Evolutionary conservation across 1,139 yeast species (phyloP), one percentile per base, ranked within the genome.

Genomic region (Kluyveromyces sp.): DNA sequence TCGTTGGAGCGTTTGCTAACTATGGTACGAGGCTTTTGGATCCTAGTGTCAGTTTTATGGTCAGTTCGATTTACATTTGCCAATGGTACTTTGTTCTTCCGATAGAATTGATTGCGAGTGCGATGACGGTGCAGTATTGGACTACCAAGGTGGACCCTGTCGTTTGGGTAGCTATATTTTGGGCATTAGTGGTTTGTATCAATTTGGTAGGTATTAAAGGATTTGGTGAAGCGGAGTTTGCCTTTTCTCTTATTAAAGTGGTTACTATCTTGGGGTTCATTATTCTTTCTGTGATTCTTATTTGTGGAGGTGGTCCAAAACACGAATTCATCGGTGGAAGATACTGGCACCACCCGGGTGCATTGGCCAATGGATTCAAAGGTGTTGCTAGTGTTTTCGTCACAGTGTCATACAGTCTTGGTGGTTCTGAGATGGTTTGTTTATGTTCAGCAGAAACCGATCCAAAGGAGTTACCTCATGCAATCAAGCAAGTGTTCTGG

Each of bases 311-410:
- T 45, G 85, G 81, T 45, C 70, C 71, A 42, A 74, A 77, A 26
- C 72, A 73, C 52, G 79, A 77, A 15, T 77, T 66, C 60, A 69
- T 78, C 50, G 83, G 83, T 41, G 79, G 72, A 43, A 61, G 59
- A 46, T 70, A 75, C 64, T 79, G 80, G 79, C 35, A 49, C 90
- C 83, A 77, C 7, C 71, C 79, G 43, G 82, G 82, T 43, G 76
- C 84, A 1, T 80, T 83, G 57, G 76, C 81, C 55, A 75, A 46
- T 51, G 84, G 81, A 49, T 83, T 77, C 71, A 85, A 86, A 61
- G 95, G 95, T 55, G 79, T 87, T 30, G 78, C 88, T 58, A 71
- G 86, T n/a, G 84, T 82, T 26, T 83, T 88, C 56, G 86, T 88
- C 45, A 77, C 83, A 10, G 90, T 95, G 3, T 87, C 95, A 3